A percentile compares a stretch with the other conserved stretches of the same genome.
Evolutionary conservation across 2,329 filamentous ascomycete genomes (phyloP).

Genomic region (Nemania sp.): DNA sequence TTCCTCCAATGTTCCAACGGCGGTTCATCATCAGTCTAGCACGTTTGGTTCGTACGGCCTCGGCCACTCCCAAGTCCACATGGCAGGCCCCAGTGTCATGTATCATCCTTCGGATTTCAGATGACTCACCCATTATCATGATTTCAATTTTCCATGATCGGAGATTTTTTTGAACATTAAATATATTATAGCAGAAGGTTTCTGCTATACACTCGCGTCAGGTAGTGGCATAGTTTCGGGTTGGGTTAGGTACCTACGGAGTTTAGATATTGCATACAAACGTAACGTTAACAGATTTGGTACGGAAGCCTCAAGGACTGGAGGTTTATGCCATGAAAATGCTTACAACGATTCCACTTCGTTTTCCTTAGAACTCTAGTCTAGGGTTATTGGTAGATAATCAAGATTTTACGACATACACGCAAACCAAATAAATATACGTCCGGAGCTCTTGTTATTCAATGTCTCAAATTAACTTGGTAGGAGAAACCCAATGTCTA

Average conservation of each 20-base stretch:
- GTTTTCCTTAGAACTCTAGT: too few relatives aligned
- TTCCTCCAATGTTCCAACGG: constrained; percentile 22
- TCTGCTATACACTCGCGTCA: constrained; percentile 1
- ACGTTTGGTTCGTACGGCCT: constrained; percentile 25
- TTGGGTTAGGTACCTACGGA: background rate
- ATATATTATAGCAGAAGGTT: constrained; percentile 22
- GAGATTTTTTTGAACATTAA: background rate
- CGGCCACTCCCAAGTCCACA: constrained; percentile 33
- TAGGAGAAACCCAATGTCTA: constrained; percentile 13
- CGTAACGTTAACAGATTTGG: too few relatives aligned
- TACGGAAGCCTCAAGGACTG: too few relatives aligned
- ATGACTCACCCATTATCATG: constrained; percentile 21
- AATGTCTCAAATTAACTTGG: constrained; percentile 16
- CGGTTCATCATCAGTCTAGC: constrained; percentile 13
- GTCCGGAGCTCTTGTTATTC: background rate
- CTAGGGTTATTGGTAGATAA: too few relatives aligned
- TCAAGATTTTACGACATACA: too few relatives aligned
- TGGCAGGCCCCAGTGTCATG: constrained; percentile 38
- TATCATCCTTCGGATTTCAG: constrained; percentile 37
- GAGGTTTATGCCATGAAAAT: too few relatives aligned
- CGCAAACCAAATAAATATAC: background rate
- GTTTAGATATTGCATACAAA: background rate
- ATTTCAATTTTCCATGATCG: background rate
- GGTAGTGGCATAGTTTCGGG: background rate
- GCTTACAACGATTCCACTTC: too few relatives aligned